phyloP scores from a whole-genome alignment of 768 basidiomycete genomes.

The Boletales sp. region DNA sequence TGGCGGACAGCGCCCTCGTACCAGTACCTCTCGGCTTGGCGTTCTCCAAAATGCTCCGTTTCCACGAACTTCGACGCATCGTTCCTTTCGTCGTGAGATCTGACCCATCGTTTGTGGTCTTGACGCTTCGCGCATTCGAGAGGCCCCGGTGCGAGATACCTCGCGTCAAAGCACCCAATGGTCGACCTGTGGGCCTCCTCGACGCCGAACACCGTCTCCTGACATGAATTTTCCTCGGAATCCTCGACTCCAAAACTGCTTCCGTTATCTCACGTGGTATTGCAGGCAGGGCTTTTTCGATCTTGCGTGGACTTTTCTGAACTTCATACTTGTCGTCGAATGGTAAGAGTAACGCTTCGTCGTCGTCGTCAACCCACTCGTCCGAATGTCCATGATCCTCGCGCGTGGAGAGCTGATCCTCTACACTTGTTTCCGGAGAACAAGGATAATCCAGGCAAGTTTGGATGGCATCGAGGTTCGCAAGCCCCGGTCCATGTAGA shows the following conservation, averaged over 20 bases:
- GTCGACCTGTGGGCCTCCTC: conserved; percentile 5
- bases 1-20: conserved; percentile 6
- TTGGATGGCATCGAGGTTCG: conserved; percentile 21
- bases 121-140: conserved; percentile 14
- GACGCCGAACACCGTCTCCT: conserved; percentile 14
- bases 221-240: conserved; percentile 17
- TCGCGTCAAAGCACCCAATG: conserved; percentile 1
- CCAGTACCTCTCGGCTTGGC: conserved; percentile 6
- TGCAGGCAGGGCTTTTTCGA: conserved; percentile 15
- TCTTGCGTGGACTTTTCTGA: neutral
- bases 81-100: conserved; percentile 15
- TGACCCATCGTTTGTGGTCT: conserved; percentile 1
- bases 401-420: conserved; percentile 2
- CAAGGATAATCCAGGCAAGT: conserved; percentile 25
- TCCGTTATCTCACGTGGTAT: conserved; percentile 2
- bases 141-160: conserved; percentile 13
- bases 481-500: conserved; percentile 22
- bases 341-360: conserved; percentile 19
- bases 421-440: conserved; percentile 10
- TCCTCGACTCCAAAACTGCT: conserved; percentile 14
- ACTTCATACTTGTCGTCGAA: conserved; percentile 24
- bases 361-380: conserved; percentile 27
- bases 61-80: conserved; percentile 26
- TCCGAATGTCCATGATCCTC: conserved; percentile 10
- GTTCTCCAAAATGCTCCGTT: conserved; percentile 20